phyloP scores from a whole-genome alignment of 2,329 filamentous ascomycete species.

The Fusarium verticillioides region DNA sequence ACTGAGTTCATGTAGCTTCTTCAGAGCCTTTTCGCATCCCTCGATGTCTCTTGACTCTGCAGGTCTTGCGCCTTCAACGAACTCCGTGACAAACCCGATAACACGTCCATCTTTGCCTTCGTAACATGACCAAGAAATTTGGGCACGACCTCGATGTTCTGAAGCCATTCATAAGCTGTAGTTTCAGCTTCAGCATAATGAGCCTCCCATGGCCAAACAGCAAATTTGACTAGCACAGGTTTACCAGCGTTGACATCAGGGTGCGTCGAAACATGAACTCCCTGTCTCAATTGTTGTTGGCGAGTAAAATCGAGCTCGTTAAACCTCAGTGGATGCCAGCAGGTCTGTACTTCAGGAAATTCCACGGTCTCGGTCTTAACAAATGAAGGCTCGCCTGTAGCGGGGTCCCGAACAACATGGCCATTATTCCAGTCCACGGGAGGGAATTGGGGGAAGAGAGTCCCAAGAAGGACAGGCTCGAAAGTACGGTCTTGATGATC shows the following conservation, averaged over 20 bases:
- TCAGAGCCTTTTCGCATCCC: slow-evolving; percentile 40
- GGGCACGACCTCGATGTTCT: slow-evolving; percentile 39
- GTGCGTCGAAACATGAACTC: slow-evolving; percentile 42
- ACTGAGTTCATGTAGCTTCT: slow-evolving; percentile 41
- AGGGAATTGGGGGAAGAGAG: slow-evolving; percentile 44
- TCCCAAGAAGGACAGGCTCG: slow-evolving; percentile 39
- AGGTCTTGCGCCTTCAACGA: slow-evolving; percentile 34
- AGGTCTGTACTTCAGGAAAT: slow-evolving; percentile 30
- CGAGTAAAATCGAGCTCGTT: slow-evolving; percentile 42
- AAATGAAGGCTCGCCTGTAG: slow-evolving; percentile 35
- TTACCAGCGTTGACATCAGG: slow-evolving; percentile 24
- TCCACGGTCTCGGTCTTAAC: slow-evolving; percentile 31
- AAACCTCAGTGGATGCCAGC: slow-evolving; percentile 40
- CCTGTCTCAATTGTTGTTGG: slow-evolving; percentile 37
- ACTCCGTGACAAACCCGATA: slow-evolving; percentile 44
- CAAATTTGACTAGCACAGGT: slow-evolving; percentile 44
- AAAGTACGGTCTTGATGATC: slow-evolving; percentile 43
- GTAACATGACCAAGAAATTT: slow-evolving; percentile 46
- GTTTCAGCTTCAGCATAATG: slow-evolving; percentile 41
- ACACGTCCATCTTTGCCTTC: slow-evolving; percentile 41
- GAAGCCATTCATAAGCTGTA: slow-evolving; percentile 44
- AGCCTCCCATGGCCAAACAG: slow-evolving; percentile 45
- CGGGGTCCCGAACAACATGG: slow-evolving; percentile 28
- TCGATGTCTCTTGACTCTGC: slow-evolving; percentile 38
- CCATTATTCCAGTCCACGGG: slow-evolving; percentile 42